These are phyloP conservation scores for Paecilomyces variotii DNA, from an alignment of 2,329 filamentous ascomycete genomes.

Conservation along the genomic window DNA sequence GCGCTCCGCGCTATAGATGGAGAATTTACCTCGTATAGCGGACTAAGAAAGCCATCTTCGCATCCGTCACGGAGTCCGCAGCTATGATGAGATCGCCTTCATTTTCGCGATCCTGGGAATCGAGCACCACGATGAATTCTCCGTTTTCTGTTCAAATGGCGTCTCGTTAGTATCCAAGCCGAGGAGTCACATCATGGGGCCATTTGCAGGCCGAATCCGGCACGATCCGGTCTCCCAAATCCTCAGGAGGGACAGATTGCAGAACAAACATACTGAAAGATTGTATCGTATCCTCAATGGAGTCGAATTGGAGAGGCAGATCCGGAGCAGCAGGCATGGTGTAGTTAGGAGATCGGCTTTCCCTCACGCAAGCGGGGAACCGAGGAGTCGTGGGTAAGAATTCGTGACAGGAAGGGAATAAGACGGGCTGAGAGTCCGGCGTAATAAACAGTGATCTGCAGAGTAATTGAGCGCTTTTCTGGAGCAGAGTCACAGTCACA, in stretches of 20 bases:
- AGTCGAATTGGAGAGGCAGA: constrained; percentile 28
- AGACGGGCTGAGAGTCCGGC: background rate
- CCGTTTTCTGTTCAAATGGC: constrained; percentile 51
- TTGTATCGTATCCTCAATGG: constrained; percentile 34
- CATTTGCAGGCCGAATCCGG: background rate
- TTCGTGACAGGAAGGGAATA: background rate
- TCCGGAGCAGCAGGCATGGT: constrained; percentile 29
- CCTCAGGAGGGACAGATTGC: background rate
- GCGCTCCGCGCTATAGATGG: background rate
- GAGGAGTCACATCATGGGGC: background rate
- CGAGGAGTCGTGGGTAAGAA: background rate
- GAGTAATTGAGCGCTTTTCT: background rate
- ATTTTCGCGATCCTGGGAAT: constrained; percentile 87
- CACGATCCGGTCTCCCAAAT: background rate
- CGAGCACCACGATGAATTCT: constrained; percentile 93
- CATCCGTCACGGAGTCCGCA: constrained; percentile 70
- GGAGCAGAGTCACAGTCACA: background rate
- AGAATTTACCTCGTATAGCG: constrained; percentile 60
- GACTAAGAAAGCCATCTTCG: constrained; percentile 94
- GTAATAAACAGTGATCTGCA: background rate
- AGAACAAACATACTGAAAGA: constrained; percentile 30
- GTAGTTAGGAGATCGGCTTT: constrained; percentile 7
- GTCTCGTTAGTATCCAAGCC: background rate
- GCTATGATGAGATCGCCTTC: constrained; percentile 98
- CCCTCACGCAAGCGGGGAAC: constrained; percentile 15